phyloP scores from a whole-genome alignment of 139 green algal species.

The Haematococcus sp. region DNA sequence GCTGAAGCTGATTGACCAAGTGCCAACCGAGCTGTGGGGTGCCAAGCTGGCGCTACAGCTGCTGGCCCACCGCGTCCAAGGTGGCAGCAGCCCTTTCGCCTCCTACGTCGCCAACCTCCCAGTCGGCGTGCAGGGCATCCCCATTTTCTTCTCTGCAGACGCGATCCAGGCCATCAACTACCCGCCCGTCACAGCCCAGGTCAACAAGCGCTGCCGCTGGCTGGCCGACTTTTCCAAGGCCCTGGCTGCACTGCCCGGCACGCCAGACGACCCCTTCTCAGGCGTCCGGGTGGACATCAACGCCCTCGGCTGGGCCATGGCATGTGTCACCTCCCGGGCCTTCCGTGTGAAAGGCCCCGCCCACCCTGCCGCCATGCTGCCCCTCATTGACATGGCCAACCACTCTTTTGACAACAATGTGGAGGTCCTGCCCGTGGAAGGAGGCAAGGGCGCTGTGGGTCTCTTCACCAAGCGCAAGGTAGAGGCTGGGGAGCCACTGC shows the following conservation, averaged over 20 bases:
- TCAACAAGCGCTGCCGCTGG: slow-evolving; percentile 71
- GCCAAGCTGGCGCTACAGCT: slow-evolving; percentile 60
- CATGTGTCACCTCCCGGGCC: slow-evolving; percentile 64
- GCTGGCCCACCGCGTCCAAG: slow-evolving; percentile 50
- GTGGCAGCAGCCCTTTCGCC: slow-evolving; percentile 38
- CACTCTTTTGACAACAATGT: slow-evolving; percentile 68
- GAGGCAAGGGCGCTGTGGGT: slow-evolving; percentile 21
- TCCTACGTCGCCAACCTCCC: slow-evolving; percentile 71
- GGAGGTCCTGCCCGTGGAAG: slow-evolving; percentile 37
- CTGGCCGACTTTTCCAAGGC: slow-evolving; percentile 59
- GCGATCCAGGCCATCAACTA: slow-evolving; percentile 67
- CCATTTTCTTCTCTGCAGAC: slow-evolving; percentile 70
- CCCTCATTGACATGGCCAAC: slow-evolving; percentile 83
- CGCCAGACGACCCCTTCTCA: slow-evolving; percentile 53
- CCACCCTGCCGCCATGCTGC: slow-evolving; percentile 68
- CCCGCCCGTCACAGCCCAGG: slow-evolving; percentile 67
- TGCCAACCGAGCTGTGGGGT: slow-evolving; percentile 77
- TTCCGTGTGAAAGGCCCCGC: slow-evolving; percentile 64
- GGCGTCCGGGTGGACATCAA: slow-evolving; percentile 67
- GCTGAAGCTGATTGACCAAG: slow-evolving; percentile 15
- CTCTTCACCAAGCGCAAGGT: slow-evolving; percentile 45
- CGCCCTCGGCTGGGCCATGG: slow-evolving; percentile 73
- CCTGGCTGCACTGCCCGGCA: slow-evolving; percentile 49
- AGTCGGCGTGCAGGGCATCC: slow-evolving; percentile 61
- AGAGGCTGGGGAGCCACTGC: slow-evolving; percentile 56